phyloP scores from a whole-genome alignment of 1,139 yeast species.

The Pichia sp. region DNA sequence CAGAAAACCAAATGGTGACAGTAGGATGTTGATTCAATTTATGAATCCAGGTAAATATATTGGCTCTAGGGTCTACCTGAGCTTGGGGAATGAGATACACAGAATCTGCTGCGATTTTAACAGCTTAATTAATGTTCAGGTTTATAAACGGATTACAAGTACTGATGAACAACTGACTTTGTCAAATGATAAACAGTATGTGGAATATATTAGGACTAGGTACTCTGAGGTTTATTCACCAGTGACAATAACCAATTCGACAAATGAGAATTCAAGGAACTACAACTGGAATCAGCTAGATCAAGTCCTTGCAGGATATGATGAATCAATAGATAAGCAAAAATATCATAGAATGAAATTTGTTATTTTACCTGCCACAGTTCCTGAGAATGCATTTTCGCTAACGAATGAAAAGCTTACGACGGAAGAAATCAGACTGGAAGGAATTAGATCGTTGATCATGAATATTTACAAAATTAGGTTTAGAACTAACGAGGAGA shows the following conservation, averaged over 20 bases:
- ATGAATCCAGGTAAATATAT: constrained; percentile 40
- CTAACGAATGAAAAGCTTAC: constrained; percentile 54
- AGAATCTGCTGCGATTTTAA: constrained; percentile 68
- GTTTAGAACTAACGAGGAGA: constrained; percentile 43
- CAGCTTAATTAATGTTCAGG: constrained; percentile 70
- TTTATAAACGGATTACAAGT: constrained; percentile 40
- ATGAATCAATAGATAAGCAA: constrained; percentile 56
- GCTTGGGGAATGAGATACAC: constrained; percentile 80
- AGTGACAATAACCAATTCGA: constrained; percentile 53
- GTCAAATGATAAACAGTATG: constrained; percentile 33
- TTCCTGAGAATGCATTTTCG: constrained; percentile 52
- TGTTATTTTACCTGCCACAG: constrained; percentile 72
- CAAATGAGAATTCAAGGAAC: constrained; percentile 43
- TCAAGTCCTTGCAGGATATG: constrained; percentile 85
- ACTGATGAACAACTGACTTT: constrained; percentile 27
- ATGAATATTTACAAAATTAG: constrained; percentile 60
- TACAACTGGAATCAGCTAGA: constrained; percentile 92
- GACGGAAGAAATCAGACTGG: constrained; percentile 81
- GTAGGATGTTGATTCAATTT: constrained; percentile 42
- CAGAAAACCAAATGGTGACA: constrained; percentile 53
- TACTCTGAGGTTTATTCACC: constrained; percentile 69
- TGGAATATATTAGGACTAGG: constrained; percentile 68
- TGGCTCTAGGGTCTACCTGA: constrained; percentile 66
- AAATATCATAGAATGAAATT: constrained; percentile 70
- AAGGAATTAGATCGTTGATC: constrained; percentile 75